Evolutionary conservation across 139 green algal genomes (phyloP).

Genomic region (Coelastrella sp.): DNA sequence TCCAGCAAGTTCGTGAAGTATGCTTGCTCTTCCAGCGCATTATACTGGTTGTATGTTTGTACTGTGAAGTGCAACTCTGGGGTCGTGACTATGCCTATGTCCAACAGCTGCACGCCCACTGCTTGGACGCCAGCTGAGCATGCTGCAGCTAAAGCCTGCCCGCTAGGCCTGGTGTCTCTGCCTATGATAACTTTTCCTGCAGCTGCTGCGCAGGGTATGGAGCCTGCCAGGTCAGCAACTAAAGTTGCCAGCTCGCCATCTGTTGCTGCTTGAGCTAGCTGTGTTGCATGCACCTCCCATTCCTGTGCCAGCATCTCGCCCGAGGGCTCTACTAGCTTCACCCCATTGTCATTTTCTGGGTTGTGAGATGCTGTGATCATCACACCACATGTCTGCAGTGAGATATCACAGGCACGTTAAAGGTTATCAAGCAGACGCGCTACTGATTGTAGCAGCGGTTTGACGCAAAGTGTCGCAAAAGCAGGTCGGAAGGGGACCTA

Average conservation of each 20-base stretch:
- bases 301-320: slow-evolving; percentile 82
- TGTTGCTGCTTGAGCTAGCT: slow-evolving; percentile 75
- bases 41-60: slow-evolving; percentile 30
- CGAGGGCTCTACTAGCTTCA: slow-evolving; percentile 94
- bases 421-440: too few relatives aligned
- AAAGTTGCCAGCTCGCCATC: slow-evolving; percentile 54
- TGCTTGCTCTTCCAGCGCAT: slow-evolving; percentile 24
- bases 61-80: slow-evolving; percentile 95
- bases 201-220: neutral
- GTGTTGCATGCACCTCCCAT: slow-evolving; percentile 82
- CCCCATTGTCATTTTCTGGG: slow-evolving; percentile 93
- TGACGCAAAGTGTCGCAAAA: too few relatives aligned
- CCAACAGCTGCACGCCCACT: slow-evolving; percentile 57
- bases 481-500: too few relatives aligned
- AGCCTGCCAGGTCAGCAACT: slow-evolving; percentile 22
- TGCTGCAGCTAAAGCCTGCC: slow-evolving; percentile 70
- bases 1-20: slow-evolving; percentile 76
- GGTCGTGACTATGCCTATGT: slow-evolving; percentile 89
- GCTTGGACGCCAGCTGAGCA: slow-evolving; percentile 69
- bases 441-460: too few relatives aligned
- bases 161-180: slow-evolving; percentile 84
- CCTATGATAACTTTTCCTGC: slow-evolving; percentile 75
- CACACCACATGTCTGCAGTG: slow-evolving; percentile 76
- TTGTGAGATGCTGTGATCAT: slow-evolving; percentile 99
- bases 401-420: too few relatives aligned